Base-by-base conservation (phyloP, 768 basidiomycete genomes). In the Tylopilus balloui region DNA sequence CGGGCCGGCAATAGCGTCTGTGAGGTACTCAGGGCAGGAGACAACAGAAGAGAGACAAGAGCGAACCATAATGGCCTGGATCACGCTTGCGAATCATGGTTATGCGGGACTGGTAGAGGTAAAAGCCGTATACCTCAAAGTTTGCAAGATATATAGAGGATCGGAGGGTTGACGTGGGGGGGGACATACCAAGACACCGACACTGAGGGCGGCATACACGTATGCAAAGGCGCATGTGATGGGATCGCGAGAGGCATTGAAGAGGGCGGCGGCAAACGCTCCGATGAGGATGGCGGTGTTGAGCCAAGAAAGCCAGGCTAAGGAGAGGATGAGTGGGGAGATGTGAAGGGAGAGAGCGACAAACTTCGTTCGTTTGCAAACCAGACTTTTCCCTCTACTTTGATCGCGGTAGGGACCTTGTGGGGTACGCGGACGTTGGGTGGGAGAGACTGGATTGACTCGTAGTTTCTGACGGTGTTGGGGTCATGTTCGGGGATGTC, bases 311-410 rank as follows among this genome's bases (percentile, higher is more conserved):
- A 98, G 78, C 88, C 93, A 96, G 2, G 95, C 90, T 92, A 45
- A 2, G 45, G 41, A 32, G 42, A 23, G 21, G n/a, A 29, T 63
- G 27, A 60, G 9, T 13, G 14, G 27, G 24, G 25, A 25, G 32
- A 46, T 15, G 25, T 34, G 3, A 31, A 38, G 45, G 21, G 41
- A 13, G 7, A 23, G 14, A 9, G 12, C 10, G 39, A 42, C 83
- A 52, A 40, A 92, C 90, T 92, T 63, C 91, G 74, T 69, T 97
- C 93, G 62, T 96, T 96, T 9, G 93, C 92, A 65, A 97, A 95
- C 93, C 94, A 97, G 41, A 97, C 93, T 62, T 97, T 97, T 19
- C 83, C 84, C 64, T 97, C 93, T 15, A 97, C 92, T 54, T 83
- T 88, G 59, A 97, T 74, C 0, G 85, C 80, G 1, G 87, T 86